Base-by-base conservation (phyloP, 495 filamentous ascomycete genomes). In the Lepraria neglecta region DNA sequence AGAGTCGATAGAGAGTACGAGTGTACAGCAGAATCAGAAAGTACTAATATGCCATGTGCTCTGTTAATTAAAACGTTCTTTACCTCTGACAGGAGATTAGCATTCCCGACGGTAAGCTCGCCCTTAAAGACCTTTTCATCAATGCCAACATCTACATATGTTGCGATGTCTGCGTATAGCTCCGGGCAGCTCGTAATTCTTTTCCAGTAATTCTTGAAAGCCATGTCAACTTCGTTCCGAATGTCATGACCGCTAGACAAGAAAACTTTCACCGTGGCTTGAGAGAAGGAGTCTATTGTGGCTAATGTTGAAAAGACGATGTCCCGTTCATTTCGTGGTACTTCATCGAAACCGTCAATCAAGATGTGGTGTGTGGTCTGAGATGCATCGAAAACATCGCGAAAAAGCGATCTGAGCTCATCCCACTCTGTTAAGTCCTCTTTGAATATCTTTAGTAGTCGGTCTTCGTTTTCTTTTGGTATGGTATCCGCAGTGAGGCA, bases 31-130 rank as follows among this genome's bases (percentile, higher is more conserved):
- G 6, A 19, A 11, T 38, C 5, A 6, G 17, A n/a, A 12, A 5
- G 48, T 27, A 58, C 52, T 57, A 15, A 71, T 68, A 70, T 71
- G 45, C 68, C 66, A 5, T 65, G 6, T 5, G 67, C 59, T 59
- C 63, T 58, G 17, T 56, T 38, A 21, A 59, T 58, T 28, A 74
- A 59, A 28, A 58, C 60, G 44, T 70, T 38, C 45, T 67, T 64
- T 42, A 71, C 65, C 19, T 61, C 56, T 9, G 45, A 42, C 27
- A 67, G 58, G 17, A 69, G 64, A 14, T 60, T 7, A 15, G 9
- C 3, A 43, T 53, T 44, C n/a, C 62, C 56, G n/a, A 64, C 48
- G 14, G 17, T 24, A 14, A 64, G 50, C 1, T 60, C 47, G 5
- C 44, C 33, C 6, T 11, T 24, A 0, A 51, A 21, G 6, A 24